Percentiles rank a stretch among this genome's conserved stretches.
phyloP scores from a whole-genome alignment of 2,329 filamentous ascomycete genomes.

The Alternaria rosae region DNA sequence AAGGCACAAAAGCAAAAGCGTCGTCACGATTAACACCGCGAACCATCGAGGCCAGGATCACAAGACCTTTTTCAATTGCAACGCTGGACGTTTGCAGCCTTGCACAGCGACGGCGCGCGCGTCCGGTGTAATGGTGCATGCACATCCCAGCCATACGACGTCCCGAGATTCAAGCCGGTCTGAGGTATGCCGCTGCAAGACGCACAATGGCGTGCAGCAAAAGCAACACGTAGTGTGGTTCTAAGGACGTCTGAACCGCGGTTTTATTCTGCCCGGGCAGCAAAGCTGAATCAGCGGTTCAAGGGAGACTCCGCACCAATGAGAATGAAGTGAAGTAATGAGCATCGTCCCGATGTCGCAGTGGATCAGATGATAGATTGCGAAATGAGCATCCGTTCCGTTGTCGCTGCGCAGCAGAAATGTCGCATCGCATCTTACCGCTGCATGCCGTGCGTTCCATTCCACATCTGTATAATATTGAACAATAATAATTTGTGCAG shows the following conservation, averaged over 20 bases:
- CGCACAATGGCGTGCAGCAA: slow-evolving; percentile 8
- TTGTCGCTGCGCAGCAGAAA: not conserved
- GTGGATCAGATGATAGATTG: not conserved
- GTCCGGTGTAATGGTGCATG: slow-evolving; percentile 2
- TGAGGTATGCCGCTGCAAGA: slow-evolving; percentile 2
- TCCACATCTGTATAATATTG: not conserved
- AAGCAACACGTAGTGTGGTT: not conserved
- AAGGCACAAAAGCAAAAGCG: slow-evolving; percentile 5
- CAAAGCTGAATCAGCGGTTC: not conserved
- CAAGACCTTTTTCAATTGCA: not conserved
- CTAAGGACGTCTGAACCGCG: not conserved
- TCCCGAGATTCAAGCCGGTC: not conserved
- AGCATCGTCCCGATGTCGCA: not conserved
- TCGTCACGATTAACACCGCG: not conserved
- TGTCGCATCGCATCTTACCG: not conserved
- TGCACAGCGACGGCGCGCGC: not conserved
- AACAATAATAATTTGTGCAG: not conserved
- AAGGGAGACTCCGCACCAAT: not conserved
- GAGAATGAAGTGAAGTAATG: not conserved
- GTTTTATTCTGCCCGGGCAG: not conserved
- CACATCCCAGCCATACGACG: not conserved
- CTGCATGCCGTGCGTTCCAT: not conserved
- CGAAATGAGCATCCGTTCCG: not conserved
- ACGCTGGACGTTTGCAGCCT: slow-evolving; percentile 2
- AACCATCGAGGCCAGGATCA: not conserved